Conservation (phyloP, 306 rosid genomes). For the Prunus campanulata region DNA sequence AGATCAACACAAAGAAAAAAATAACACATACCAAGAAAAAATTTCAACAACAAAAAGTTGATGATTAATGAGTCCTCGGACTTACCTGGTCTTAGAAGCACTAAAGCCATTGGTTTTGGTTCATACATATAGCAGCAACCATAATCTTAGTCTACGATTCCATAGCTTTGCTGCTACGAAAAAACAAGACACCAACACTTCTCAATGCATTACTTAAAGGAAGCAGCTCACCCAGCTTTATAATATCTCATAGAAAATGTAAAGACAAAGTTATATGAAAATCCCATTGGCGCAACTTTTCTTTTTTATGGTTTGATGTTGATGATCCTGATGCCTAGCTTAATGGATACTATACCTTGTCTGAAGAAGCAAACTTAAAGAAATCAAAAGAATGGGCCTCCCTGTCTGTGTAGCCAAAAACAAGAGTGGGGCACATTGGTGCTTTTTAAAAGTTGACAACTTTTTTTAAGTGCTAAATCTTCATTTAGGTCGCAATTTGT, state of each 20-base stretch:
- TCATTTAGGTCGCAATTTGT: slow-evolving; percentile 33
- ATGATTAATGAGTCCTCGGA: slow-evolving; percentile 4
- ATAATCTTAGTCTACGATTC: slow-evolving; percentile 33
- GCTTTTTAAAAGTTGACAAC: slow-evolving; percentile 45
- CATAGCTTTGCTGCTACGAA: slow-evolving; percentile 26
- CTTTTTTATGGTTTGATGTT: slow-evolving; percentile 39
- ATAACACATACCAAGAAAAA: slow-evolving; percentile 9
- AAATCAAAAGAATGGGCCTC: slow-evolving; percentile 71
- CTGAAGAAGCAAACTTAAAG: slow-evolving; percentile 72
- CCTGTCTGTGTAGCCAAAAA: slow-evolving; percentile 53
- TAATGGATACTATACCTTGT: slow-evolving; percentile 81
- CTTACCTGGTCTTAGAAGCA: slow-evolving; percentile 36
- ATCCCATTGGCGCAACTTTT: slow-evolving; percentile 44
- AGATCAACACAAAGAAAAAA: not conserved
- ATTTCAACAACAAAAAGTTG: not conserved
- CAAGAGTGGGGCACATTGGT: slow-evolving; percentile 39
- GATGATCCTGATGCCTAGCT: slow-evolving; percentile 76
- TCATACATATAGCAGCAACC: slow-evolving; percentile 33
- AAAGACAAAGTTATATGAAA: slow-evolving; percentile 64
- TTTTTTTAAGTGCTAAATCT: slow-evolving; percentile 38
- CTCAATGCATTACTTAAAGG: slow-evolving; percentile 42
- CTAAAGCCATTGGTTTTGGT: slow-evolving; percentile 15
- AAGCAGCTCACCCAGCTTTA: slow-evolving; percentile 30
- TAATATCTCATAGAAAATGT: slow-evolving; percentile 48
- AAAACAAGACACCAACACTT: slow-evolving; percentile 33